Evolutionary conservation across 2,329 filamentous ascomycete species (phyloP), one percentile per base, ranked within the genome.

Genomic region (Aureobasidium sp.): DNA sequence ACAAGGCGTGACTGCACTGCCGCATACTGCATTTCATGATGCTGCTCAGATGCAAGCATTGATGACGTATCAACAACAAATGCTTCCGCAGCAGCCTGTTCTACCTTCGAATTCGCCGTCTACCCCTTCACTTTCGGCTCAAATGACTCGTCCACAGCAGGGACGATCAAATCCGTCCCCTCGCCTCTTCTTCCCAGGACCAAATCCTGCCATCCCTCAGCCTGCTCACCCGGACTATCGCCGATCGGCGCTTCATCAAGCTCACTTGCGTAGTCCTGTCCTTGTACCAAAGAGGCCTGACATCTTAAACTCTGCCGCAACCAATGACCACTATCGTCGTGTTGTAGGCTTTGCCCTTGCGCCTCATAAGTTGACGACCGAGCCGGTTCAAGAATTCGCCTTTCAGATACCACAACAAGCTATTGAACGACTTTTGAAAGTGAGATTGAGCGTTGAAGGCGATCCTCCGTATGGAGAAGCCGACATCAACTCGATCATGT

Each of bases 221-320:
- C 76, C 75, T 36, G 72, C 74, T 12, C 69, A 73, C 27, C 77
- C 80, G 4, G 74, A 79, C 62, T 78, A 82, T 22, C 70, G 72
- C 27, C 69, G 75, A 8, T 77, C 76, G 31, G 80, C 78, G n/a
- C 73, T 87, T 8, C 85, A 87, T 67, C 83, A 86, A 71, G 79
- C 80, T 48, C 76, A 84, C 68, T 73, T 86, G 31, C 78, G 79
- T 27, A 84, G 81, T 66, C 84, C 84, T 4, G 66, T 75, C 0
- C 75, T 82, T 31, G 39, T n/a, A 56, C 37, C 39, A 20, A 58
- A 57, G 55, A 22, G 2, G 52, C n/a, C 14, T 2, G 36, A 41
- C 6, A 27, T 9, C 8, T 25, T 20, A 3, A 15, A n/a, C 22
- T 22, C 39, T 20, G 17, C n/a, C 25, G 25, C 29, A 27, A n/a